Percentiles rank a stretch among this genome's conserved stretches.
These are phyloP conservation scores for Logfia minima DNA, from an alignment of 129 eudicot genomes.

Conservation along the genomic window DNA sequence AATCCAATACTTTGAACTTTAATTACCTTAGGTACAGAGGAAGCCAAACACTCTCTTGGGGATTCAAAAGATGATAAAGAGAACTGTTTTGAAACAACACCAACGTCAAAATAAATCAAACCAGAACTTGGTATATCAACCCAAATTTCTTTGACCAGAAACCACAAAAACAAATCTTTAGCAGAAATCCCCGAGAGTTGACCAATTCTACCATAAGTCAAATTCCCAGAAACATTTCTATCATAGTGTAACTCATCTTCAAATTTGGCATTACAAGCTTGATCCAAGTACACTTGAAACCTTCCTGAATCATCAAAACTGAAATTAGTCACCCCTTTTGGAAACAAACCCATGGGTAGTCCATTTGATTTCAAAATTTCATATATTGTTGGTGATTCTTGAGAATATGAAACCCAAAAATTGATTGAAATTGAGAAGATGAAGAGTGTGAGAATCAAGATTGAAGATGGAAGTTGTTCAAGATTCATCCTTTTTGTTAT, in stretches of 20 bases:
- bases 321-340: slow-evolving; percentile 73
- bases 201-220: slow-evolving; percentile 61
- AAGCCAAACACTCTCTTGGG: slow-evolving; percentile 73
- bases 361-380: slow-evolving; percentile 53
- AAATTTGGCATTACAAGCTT: slow-evolving; percentile 73
- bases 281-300: slow-evolving; percentile 63
- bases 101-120: slow-evolving; percentile 80
- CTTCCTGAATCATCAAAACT: slow-evolving; percentile 52
- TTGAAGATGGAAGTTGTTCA: slow-evolving; percentile 13
- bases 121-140: slow-evolving; percentile 88
- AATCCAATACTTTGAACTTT: not conserved
- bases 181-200: slow-evolving; percentile 72
- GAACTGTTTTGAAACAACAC: slow-evolving; percentile 83
- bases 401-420: not conserved
- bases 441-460: slow-evolving; percentile 28
- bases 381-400: slow-evolving; percentile 49
- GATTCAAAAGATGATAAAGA: slow-evolving; percentile 72
- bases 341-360: slow-evolving; percentile 74
- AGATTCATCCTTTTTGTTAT: slow-evolving; percentile 17
- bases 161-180: slow-evolving; percentile 88
- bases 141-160: slow-evolving; percentile 65
- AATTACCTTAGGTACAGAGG: slow-evolving; percentile 46
- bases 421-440: slow-evolving; percentile 20
- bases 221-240: slow-evolving; percentile 54
- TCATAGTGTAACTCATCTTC: slow-evolving; percentile 89